Percentiles rank a stretch among this genome's conserved stretches.
Evolutionary conservation across 805 yeast species (phyloP).

Genomic region (Hyphopichia homilentoma): DNA sequence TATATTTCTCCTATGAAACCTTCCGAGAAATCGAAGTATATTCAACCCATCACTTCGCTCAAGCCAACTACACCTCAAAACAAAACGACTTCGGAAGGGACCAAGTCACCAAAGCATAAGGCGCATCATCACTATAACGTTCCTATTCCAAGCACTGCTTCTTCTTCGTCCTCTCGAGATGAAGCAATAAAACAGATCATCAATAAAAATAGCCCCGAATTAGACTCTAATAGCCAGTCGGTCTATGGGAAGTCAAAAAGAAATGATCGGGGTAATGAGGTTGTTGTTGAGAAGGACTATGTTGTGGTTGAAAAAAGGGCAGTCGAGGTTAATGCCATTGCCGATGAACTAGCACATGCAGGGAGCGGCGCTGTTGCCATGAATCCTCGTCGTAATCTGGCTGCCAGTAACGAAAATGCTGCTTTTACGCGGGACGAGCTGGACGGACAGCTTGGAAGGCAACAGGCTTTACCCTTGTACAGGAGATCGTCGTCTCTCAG

Average conservation of each 20-base stretch:
- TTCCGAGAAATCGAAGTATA: conserved; percentile 14
- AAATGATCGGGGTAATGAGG: conserved; percentile 20
- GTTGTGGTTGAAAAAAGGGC: conserved; percentile 94
- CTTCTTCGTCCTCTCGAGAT: conserved; percentile 21
- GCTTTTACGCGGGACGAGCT: conserved; percentile 9
- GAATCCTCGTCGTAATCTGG: conserved; percentile 27
- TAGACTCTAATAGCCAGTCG: conserved; percentile 25
- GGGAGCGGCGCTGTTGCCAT: conserved; percentile 51
- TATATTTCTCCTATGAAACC: conserved; percentile 50
- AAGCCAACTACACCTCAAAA: neutral
- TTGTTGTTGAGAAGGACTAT: conserved; percentile 73
- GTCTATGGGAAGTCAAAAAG: conserved; percentile 9
- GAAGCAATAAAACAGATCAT: conserved; percentile 45
- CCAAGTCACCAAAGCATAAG: conserved; percentile 4
- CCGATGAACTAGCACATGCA: conserved; percentile 80
- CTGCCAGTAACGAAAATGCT: conserved; percentile 12
- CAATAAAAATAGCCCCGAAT: conserved; percentile 41
- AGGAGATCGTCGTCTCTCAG: conserved; percentile 37
- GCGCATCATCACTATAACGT: neutral
- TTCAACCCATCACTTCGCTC: conserved; percentile 11
- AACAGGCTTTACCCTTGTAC: conserved; percentile 11
- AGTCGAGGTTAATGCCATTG: conserved; percentile 92
- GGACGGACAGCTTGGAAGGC: conserved; percentile 4
- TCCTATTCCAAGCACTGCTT: neutral
- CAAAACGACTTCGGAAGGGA: neutral